Conservation (phyloP, 345 rosid genomes). For the Citrus hindsii region DNA sequence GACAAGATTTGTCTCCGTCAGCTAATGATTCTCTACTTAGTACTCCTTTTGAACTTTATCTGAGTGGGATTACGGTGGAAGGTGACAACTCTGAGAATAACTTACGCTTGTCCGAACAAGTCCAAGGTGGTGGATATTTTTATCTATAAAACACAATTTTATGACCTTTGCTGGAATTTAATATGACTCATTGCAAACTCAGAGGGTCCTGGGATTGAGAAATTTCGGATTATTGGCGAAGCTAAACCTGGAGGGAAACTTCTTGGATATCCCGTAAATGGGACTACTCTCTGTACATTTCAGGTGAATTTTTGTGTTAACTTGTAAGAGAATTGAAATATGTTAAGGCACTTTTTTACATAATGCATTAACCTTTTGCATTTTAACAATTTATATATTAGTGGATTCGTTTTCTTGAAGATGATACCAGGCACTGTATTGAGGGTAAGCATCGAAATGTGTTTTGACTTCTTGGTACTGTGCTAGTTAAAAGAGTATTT, state of each 20-base stretch:
- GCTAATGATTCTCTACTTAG: background rate
- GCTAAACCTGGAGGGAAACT: conserved; percentile 87
- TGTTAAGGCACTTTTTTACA: background rate
- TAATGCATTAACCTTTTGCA: background rate
- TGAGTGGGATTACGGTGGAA: too few species aligned
- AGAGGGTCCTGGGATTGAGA: conserved; percentile 89
- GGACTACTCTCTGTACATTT: conserved; percentile 96
- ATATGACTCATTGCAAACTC: conserved; percentile 23
- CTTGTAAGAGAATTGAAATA: conserved; percentile 3
- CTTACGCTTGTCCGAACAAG: background rate
- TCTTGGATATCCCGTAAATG: conserved; percentile 80
- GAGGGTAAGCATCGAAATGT: conserved; percentile 57
- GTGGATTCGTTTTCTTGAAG: conserved; percentile 94
- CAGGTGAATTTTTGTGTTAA: conserved; percentile 46
- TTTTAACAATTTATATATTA: background rate
- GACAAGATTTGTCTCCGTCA: background rate
- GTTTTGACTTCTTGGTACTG: background rate
- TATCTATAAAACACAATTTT: conserved; percentile 9
- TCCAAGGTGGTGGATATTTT: conserved; percentile 40
- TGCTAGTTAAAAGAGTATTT: conserved; percentile 33
- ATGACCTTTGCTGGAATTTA: conserved; percentile 19
- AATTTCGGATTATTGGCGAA: conserved; percentile 85
- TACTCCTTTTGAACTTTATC: background rate
- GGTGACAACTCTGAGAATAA: too few species aligned
- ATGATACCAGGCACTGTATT: conserved; percentile 87